Base-by-base conservation (phyloP, 2,329 filamentous ascomycete species). In the Pseudogymnoascus sp. region DNA sequence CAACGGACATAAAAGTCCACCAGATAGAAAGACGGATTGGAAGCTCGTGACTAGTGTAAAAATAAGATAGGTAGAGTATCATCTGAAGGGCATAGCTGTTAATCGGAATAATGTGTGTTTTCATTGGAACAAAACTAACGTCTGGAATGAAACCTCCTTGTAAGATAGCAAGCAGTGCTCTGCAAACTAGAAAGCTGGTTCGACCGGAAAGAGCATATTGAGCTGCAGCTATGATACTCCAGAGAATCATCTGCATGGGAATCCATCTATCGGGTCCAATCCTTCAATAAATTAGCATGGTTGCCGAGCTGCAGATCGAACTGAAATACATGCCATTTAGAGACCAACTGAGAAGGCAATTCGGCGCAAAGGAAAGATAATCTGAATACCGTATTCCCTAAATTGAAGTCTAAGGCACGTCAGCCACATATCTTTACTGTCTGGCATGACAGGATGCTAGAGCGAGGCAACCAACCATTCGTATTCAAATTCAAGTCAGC, bases 301-400 rank as follows among this genome's bases (percentile, higher is more conserved):
- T 82, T 85, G 0, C 84, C 84, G 1, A 87, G 74, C 67, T 87
- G 83, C 0, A 83, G 82, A 6, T 78, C 72, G 1, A 85, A 71
- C 65, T 84, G 85, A 0, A 77, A 76, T 3, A 83, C 70, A 83
- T 11, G 31, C 47, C 65, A 86, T 77, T 68, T 84, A 77, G 26
- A 66, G 6, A 71, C 62, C 11, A 71, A 65, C 69, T 87, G 84
- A 0, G 83, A 86, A 0, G 85, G 85, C 0, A 88, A 75, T 69
- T 87, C 83, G 0, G 83, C 79, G 17, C 61, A 67, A 10, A 73
- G 53, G 19, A 71, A 71, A 1, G 68, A 47, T 1, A 71, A 26
- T 38, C 68, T 76, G 67, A 84, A 85, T 57, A 71, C 68, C 8
- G 71, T 71, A 13, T 68, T 68, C 9, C 83, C 83, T 15, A 79